These are phyloP conservation scores for Hymenoscyphus fraxineus DNA, from an alignment of 2,329 filamentous ascomycete genomes.

Conservation along the genomic window DNA sequence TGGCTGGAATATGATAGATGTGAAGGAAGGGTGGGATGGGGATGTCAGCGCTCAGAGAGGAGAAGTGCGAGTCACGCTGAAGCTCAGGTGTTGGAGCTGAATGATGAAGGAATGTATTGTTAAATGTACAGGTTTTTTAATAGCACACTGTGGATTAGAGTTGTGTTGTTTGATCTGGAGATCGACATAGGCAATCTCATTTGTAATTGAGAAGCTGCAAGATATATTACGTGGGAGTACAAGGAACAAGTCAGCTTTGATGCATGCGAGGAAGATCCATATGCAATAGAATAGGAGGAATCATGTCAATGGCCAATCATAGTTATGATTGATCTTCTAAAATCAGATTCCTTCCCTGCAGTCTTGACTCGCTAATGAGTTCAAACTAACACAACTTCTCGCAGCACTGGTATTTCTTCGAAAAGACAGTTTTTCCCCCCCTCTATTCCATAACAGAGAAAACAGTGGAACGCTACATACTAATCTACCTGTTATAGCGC, in stretches of 20 bases:
- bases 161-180: background rate
- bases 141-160: background rate
- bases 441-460: too few species aligned
- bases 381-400: too few species aligned
- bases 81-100: background rate
- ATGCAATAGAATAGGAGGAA: too few species aligned
- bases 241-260: background rate
- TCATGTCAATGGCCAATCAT: too few species aligned
- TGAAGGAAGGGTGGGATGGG: background rate
- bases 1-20: background rate
- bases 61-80: background rate
- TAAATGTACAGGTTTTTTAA: background rate
- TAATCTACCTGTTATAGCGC: too few species aligned
- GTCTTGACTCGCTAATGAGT: too few species aligned
- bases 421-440: too few species aligned
- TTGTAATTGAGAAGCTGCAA: background rate
- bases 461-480: too few species aligned
- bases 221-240: background rate
- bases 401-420: too few species aligned
- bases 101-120: background rate
- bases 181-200: background rate
- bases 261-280: background rate
- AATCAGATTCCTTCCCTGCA: too few species aligned
- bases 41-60: background rate
- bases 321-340: too few species aligned